These are phyloP conservation scores for Tritrichomonas musculus DNA, from an alignment of 208 protist species.

Conservation along the genomic window DNA sequence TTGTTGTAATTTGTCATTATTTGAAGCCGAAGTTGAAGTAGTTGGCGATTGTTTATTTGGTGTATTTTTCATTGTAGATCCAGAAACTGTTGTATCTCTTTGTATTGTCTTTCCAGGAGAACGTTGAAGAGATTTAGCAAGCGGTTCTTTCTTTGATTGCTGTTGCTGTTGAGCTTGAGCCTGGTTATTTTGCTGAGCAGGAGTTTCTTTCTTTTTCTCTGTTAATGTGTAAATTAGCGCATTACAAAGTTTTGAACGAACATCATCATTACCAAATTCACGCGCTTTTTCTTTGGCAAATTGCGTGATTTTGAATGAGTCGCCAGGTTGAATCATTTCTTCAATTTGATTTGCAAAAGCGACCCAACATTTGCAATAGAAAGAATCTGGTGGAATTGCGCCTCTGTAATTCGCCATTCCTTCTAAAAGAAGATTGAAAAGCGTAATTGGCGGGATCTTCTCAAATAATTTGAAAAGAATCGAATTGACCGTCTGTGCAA, in stretches of 20 bases:
- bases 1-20: background rate
- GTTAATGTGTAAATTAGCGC: background rate
- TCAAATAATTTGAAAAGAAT: constrained; percentile 15
- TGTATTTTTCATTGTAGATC: too few species aligned
- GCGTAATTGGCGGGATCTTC: background rate
- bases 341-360: background rate
- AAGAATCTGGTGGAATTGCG: background rate
- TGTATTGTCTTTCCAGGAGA: too few species aligned
- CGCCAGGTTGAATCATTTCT: background rate
- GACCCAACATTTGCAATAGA: background rate
- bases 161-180: background rate
- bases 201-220: background rate
- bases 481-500: constrained; percentile 1
- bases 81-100: too few species aligned
- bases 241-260: background rate
- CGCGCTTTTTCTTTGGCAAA: background rate
- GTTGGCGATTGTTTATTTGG: too few species aligned
- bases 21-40: too few species aligned
- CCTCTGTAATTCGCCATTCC: background rate
- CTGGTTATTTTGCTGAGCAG: background rate
- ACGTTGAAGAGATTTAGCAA: background rate
- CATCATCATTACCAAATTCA: background rate
- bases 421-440: background rate
- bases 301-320: background rate
- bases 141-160: background rate